Evolutionary conservation across 768 basidiomycete species (phyloP).

Genomic region (Trametes cinnabarina): DNA sequence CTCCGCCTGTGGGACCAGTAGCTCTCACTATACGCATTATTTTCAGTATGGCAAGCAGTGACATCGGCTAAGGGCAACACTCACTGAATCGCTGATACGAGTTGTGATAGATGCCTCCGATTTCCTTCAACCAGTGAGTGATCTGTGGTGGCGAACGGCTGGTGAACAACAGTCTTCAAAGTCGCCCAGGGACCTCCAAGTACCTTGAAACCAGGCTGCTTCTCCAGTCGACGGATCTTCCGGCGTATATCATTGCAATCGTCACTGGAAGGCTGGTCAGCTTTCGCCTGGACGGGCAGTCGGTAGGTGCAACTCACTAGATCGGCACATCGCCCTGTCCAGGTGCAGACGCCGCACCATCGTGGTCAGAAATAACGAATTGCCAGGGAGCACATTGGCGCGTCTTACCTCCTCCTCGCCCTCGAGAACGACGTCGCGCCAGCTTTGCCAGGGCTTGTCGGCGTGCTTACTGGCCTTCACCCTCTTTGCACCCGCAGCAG

Average conservation of each 20-base stretch:
- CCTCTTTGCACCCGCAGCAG: slow-evolving; percentile 24
- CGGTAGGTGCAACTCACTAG: slow-evolving; percentile 23
- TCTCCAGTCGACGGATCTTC: slow-evolving; percentile 42
- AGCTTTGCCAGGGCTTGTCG: slow-evolving; percentile 22
- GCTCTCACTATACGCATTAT: slow-evolving; percentile 37
- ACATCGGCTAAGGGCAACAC: slow-evolving; percentile 13
- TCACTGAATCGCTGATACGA: slow-evolving; percentile 45
- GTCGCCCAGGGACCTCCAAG: no score
- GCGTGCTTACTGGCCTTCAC: slow-evolving; percentile 25
- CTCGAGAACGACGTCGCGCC: slow-evolving; percentile 41
- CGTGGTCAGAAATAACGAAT: not conserved
- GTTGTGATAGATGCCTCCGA: slow-evolving; percentile 46
- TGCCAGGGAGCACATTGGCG: not conserved
- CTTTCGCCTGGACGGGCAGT: not conserved
- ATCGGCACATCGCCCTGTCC: slow-evolving; percentile 32
- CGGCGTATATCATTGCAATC: slow-evolving; percentile 46
- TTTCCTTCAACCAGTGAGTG: slow-evolving; percentile 45
- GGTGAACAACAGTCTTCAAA: no score
- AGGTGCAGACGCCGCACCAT: not conserved
- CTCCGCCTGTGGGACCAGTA: slow-evolving; percentile 40
- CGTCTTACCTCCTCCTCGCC: slow-evolving; percentile 41
- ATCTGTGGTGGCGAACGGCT: slow-evolving; percentile 29
- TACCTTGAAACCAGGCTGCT: slow-evolving; percentile 44
- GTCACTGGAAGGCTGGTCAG: slow-evolving; percentile 31
- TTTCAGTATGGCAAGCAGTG: not conserved